These are phyloP conservation scores for Thalassiosira hispida DNA, from an alignment of 352 stramenopile genomes.

Conservation along the genomic window DNA sequence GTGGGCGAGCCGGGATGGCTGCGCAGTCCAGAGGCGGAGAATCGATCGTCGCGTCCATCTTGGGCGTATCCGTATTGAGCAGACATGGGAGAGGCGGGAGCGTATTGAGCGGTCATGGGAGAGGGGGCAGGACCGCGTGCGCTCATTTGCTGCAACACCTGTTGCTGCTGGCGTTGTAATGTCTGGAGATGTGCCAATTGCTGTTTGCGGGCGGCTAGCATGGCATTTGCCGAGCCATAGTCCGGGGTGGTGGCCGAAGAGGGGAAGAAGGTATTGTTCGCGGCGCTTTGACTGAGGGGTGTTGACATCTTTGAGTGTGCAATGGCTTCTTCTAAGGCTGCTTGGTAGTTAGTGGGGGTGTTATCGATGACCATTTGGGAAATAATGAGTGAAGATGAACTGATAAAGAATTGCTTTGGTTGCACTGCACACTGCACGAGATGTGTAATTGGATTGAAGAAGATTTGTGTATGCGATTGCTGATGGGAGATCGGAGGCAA, in stretches of 20 bases:
- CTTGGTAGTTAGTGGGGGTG: neutral
- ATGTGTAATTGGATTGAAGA: no score
- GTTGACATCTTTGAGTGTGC: neutral
- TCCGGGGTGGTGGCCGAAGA: slow-evolving; percentile 28
- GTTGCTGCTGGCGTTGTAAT: slow-evolving; percentile 41
- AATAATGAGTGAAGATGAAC: no score
- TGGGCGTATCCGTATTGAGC: neutral
- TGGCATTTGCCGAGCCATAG: slow-evolving; percentile 28
- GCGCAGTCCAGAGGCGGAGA: slow-evolving; percentile 19
- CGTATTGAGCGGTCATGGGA: neutral
- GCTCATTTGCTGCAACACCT: slow-evolving; percentile 46
- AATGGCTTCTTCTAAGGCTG: neutral
- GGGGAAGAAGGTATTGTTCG: slow-evolving; percentile 30
- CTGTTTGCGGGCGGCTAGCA: slow-evolving; percentile 46
- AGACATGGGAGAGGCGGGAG: neutral
- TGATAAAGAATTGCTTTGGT: no score
- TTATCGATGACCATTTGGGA: neutral
- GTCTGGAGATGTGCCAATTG: slow-evolving; percentile 47
- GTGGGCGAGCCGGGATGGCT: neutral
- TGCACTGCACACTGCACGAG: no score
- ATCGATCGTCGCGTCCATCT: slow-evolving; percentile 39
- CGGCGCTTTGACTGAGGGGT: neutral
- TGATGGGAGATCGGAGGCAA: no score
- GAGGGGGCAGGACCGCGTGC: neutral
- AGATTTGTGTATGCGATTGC: no score